A percentile compares a stretch with the other conserved stretches of the same genome.
These are phyloP conservation scores for Sporothrix sp. DNA, from an alignment of 2,329 filamentous ascomycete species.

Conservation along the genomic window DNA sequence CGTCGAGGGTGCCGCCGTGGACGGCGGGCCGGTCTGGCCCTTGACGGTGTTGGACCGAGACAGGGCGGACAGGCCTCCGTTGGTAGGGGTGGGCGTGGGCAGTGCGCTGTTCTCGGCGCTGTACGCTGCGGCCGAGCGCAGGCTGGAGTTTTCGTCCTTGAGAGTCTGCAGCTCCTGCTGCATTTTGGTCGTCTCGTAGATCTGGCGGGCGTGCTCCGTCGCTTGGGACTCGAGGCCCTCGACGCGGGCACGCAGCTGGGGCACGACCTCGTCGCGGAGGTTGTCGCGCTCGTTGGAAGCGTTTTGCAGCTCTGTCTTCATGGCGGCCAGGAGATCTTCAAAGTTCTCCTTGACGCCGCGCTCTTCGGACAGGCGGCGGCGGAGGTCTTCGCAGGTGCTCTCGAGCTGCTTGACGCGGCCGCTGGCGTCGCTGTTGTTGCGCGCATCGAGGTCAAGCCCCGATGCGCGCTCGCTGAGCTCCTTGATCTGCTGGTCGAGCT, in stretches of 20 bases:
- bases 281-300: slow-evolving; percentile 85
- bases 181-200: slow-evolving; percentile 74
- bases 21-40: not conserved
- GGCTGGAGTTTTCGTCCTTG: slow-evolving; percentile 40
- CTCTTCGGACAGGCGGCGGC: slow-evolving; percentile 75
- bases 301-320: slow-evolving; percentile 72
- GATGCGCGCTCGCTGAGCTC: slow-evolving; percentile 70
- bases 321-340: slow-evolving; percentile 77
- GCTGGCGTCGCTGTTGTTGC: slow-evolving; percentile 35
- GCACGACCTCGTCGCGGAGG: slow-evolving; percentile 77
- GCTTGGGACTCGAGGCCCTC: slow-evolving; percentile 71
- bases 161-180: slow-evolving; percentile 66
- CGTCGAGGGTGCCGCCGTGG: slow-evolving; percentile 24
- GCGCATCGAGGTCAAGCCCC: slow-evolving; percentile 44
- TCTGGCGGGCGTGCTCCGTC: slow-evolving; percentile 59
- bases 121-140: slow-evolving; percentile 10
- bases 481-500: slow-evolving; percentile 75
- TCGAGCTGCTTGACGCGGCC: slow-evolving; percentile 68
- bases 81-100: slow-evolving; percentile 20
- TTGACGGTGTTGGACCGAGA: slow-evolving; percentile 50
- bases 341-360: slow-evolving; percentile 84
- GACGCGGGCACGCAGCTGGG: slow-evolving; percentile 63
- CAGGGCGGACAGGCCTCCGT: slow-evolving; percentile 14
- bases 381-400: slow-evolving; percentile 67
- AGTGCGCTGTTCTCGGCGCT: slow-evolving; percentile 20